Base-by-base conservation (phyloP, 768 basidiomycete species). In the Trametes maxima region DNA sequence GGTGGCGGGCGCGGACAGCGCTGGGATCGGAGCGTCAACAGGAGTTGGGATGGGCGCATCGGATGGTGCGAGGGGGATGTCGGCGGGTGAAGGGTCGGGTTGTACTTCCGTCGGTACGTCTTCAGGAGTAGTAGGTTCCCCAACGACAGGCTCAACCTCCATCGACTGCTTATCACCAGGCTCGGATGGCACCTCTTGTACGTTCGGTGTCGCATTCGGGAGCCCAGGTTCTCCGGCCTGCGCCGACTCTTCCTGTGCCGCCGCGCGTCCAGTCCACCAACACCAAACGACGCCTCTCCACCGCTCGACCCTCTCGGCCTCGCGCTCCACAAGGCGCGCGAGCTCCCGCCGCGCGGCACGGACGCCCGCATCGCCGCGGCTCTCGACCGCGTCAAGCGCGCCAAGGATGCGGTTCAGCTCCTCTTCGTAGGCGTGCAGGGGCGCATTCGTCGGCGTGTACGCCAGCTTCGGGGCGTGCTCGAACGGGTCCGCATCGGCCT, bases 351-450 rank as follows among this genome's bases (percentile, higher is more conserved):
- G 73, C 60, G 66, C 72, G 33, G 75, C 74, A 48, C 90, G 74
- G 7, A 93, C 80, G 0, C 71, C 73, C 63, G 73, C 72, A 50
- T 84, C 79, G 0, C 89, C 89, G 64, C 79, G 80, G 65, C 85
- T 88, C 66, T 89, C 83, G 21, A 92, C 80, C 0, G 80, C 84
- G 65, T 92, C 90, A 12, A 92, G 81, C 63, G 79, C 79, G 47
- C 82, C 78, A n/a, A 92, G 77, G 13, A 92, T 73, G 42, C 82
- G 82, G 57, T 82, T 82, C 36, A 92, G 78, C 46, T 79, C 75
- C 65, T 91, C 84, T n/a, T 78, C 75, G 71, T 90, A 87, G 14
- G 74, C 78, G 72, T 87, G 86, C 21, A 91, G 72, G 0, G 81
- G 71, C 19, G 80, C 84, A 70, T 92, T 92, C 45, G 69, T 76